phyloP scores from a whole-genome alignment of 2,329 filamentous ascomycete species.

The Pyrenophora seminiperda region DNA sequence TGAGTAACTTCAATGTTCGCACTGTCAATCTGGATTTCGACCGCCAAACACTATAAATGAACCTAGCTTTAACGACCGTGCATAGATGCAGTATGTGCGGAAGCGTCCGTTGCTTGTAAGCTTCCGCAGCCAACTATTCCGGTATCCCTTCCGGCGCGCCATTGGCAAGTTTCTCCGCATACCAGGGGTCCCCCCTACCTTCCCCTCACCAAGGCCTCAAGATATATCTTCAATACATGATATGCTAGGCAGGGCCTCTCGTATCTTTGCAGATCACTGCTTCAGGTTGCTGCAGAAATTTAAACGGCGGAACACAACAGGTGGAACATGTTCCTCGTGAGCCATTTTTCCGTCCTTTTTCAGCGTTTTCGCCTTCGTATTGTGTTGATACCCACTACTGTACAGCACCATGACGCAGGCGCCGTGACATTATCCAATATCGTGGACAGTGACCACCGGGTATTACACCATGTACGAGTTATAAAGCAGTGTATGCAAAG shows the following conservation, averaged over 20 bases:
- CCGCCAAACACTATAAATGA: too few species aligned
- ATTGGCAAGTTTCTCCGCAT: not conserved
- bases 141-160: not conserved
- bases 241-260: not conserved
- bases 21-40: too few species aligned
- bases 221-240: not conserved
- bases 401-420: not conserved
- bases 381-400: not conserved
- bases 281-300: not conserved
- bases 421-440: constrained; percentile 1
- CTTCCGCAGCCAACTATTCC: too few species aligned
- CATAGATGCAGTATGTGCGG: too few species aligned
- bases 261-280: constrained; percentile 1
- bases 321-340: constrained; percentile 3
- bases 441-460: not conserved
- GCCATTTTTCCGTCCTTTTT: constrained; percentile 9
- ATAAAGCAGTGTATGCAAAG: not conserved
- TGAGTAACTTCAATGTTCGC: too few species aligned
- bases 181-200: constrained; percentile 1
- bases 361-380: too few species aligned
- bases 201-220: constrained; percentile 7
- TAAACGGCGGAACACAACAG: constrained; percentile 6
- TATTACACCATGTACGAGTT: not conserved
- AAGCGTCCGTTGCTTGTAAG: not conserved
- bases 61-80: too few species aligned